Percentiles rank a stretch among this genome's conserved stretches.
These are phyloP conservation scores for Ophiostoma ips DNA, from an alignment of 2,329 filamentous ascomycete species.

Conservation along the genomic window DNA sequence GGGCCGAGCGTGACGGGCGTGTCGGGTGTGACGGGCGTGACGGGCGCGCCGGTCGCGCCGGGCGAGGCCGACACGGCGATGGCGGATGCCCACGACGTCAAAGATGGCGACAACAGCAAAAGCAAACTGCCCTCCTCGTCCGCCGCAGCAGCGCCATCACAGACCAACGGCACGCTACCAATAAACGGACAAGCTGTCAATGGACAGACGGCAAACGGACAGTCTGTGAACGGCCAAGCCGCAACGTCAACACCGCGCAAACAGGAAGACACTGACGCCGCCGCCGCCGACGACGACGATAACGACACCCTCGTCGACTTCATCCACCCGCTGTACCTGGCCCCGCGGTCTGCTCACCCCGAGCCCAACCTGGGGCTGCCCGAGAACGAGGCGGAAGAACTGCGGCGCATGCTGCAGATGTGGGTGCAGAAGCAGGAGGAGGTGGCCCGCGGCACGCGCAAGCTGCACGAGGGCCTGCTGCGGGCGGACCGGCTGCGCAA, in stretches of 20 bases:
- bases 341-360: slow-evolving; percentile 45
- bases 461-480: slow-evolving; percentile 56
- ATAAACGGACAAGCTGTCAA: background rate
- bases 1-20: no score
- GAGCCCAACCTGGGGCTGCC: slow-evolving; percentile 62
- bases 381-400: slow-evolving; percentile 61
- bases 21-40: background rate
- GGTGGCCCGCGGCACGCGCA: slow-evolving; percentile 55
- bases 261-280: background rate
- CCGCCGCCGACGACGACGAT: background rate
- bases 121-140: no score
- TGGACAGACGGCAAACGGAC: background rate
- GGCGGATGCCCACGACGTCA: background rate
- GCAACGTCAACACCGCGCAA: no score
- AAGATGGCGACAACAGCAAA: background rate
- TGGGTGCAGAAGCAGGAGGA: slow-evolving; percentile 83
- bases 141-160: no score
- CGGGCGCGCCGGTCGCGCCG: background rate
- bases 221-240: no score
- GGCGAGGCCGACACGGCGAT: background rate
- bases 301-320: slow-evolving; percentile 35
- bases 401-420: slow-evolving; percentile 56
- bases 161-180: background rate
- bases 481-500: slow-evolving; percentile 58
- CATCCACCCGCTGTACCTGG: slow-evolving; percentile 62